These are phyloP conservation scores for Artemisia annua DNA, from an alignment of 129 eudicot genomes.

Conservation along the genomic window DNA sequence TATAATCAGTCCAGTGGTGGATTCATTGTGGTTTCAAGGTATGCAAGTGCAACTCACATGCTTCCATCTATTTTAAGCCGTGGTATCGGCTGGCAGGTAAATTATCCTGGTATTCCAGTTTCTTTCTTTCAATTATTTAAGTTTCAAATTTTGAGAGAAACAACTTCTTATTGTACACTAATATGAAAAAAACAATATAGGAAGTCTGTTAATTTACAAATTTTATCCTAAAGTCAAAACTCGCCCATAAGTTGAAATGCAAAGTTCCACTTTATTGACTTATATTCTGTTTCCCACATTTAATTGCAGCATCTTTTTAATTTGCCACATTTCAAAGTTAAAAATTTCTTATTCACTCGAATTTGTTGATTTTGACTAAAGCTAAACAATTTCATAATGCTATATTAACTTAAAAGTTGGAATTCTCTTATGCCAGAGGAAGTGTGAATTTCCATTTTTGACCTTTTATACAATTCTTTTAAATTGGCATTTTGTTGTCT, in stretches of 20 bases:
- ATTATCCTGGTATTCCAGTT: not conserved
- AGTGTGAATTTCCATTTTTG: not conserved
- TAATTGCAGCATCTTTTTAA: not conserved
- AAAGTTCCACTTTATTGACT: not conserved
- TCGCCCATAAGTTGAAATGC: not conserved
- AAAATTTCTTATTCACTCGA: not conserved
- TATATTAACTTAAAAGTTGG: not conserved
- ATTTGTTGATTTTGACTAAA: not conserved
- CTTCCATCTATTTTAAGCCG: slow-evolving; percentile 74
- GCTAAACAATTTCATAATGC: not conserved
- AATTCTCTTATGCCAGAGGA: not conserved
- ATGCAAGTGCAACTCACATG: slow-evolving; percentile 75
- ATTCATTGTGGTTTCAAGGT: slow-evolving; percentile 69
- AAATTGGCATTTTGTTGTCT: slow-evolving; percentile 63
- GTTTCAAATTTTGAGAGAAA: not conserved
- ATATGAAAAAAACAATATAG: not conserved
- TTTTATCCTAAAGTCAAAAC: not conserved
- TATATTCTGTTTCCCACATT: too few relatives aligned
- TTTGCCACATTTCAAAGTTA: not conserved
- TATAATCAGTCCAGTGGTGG: slow-evolving; percentile 62
- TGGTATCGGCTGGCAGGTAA: slow-evolving; percentile 84
- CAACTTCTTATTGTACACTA: not conserved
- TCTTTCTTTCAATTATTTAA: not conserved
- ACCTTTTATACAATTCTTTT: not conserved
- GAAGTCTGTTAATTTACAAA: not conserved